Evolutionary conservation across 2,329 filamentous ascomycete species (phyloP), one percentile per base, ranked within the genome.

Genomic region (Coniochaeta sp.): DNA sequence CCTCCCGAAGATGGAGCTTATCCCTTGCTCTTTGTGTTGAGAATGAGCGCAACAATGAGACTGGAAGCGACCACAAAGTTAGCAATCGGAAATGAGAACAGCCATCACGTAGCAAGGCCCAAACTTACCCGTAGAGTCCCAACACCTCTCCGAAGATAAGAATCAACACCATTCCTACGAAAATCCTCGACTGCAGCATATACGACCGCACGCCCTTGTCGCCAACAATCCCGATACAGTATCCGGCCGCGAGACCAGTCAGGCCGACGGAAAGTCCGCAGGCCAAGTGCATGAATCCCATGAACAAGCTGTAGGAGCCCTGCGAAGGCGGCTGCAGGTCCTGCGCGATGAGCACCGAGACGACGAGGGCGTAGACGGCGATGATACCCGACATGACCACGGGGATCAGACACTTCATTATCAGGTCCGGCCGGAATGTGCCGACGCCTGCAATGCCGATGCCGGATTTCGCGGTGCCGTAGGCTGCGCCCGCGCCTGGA

Each of bases 341-440:
- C 75, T 91, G 89, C 60, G 92, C 91, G 73, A 99, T 99, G 67
- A 99, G 85, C 71, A 99, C 95, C 19, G 93, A 90, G 67, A 99
- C 93, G 70, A 99, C 95, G 68, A 99, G 89, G 58, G 93, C 91
- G 79, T 99, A 99, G 67, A 99, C 95, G 61, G 95, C 95, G 71
- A 99, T 91, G 73, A 99, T 99, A 85, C 95, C 95, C 68, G 95
- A 96, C 95, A 99, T 99, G 80, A 99, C 88, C 66, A 95, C 90
- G 64, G 90, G 90, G 67, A 93, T 93, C 59, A 93, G 79, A 61
- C 89, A 93, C 89, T 92, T 96, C 90, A 96, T 95, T 76, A 95
- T 95, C 66, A 96, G 80, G 73, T 95, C 90, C 62, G 91, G 89
- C 70, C 90, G 82, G 75, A 93, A 95, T 40, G 88, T 92, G 70